Evolutionary conservation across 768 basidiomycete species (phyloP).

Genomic region (Lactifluus rugatus): DNA sequence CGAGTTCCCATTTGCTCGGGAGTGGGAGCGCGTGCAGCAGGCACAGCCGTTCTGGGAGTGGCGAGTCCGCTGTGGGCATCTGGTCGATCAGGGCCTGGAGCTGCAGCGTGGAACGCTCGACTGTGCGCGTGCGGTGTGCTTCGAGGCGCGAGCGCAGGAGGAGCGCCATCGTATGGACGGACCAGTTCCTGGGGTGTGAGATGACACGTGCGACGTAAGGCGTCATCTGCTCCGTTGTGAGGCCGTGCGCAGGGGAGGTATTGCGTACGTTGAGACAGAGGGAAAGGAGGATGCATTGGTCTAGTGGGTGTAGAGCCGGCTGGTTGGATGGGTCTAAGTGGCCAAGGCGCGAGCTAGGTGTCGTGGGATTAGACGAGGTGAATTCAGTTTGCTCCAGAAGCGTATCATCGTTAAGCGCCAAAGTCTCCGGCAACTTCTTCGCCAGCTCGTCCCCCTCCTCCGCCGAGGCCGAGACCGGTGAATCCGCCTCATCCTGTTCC

Average conservation of each 20-base stretch:
- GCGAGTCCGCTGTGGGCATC: conserved; percentile 82
- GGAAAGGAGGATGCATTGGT: conserved; percentile 86
- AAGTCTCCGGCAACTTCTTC: conserved; percentile 54
- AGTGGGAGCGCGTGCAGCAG: conserved; percentile 76
- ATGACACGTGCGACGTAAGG: conserved; percentile 89
- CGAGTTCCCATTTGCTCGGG: conserved; percentile 90
- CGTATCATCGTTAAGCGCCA: conserved; percentile 90
- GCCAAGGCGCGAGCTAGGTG: conserved; percentile 37
- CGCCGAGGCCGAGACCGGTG: too few species aligned
- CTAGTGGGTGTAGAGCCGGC: conserved; percentile 82
- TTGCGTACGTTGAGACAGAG: conserved; percentile 87
- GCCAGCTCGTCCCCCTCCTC: conserved; percentile 6
- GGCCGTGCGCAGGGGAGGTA: conserved; percentile 79
- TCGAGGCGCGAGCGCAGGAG: conserved; percentile 90
- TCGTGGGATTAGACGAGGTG: conserved; percentile 56
- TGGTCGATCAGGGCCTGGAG: conserved; percentile 94
- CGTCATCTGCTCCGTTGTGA: conserved; percentile 86
- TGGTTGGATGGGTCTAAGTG: conserved; percentile 79
- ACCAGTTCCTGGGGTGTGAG: conserved; percentile 88
- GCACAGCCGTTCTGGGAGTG: conserved; percentile 59
- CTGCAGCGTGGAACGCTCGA: conserved; percentile 87
- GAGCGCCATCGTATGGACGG: conserved; percentile 92
- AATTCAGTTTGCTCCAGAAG: conserved; percentile 90
- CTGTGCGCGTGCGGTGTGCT: conserved; percentile 77
- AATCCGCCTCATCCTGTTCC: too few species aligned